phyloP scores from a whole-genome alignment of 768 basidiomycete species.

The Krasilnikovozyma curviuscula region DNA sequence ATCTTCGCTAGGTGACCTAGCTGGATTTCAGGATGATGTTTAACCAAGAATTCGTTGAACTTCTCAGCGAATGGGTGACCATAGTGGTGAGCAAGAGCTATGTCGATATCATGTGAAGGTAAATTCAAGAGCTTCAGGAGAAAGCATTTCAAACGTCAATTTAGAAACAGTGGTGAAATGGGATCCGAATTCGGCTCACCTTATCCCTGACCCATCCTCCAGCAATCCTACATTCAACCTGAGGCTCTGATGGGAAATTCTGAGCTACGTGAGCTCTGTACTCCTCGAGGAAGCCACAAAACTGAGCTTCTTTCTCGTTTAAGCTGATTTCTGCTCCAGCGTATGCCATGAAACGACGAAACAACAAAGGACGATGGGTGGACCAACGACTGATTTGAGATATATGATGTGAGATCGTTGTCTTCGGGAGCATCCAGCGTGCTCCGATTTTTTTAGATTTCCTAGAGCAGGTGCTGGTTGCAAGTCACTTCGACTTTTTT shows the following conservation, averaged over 20 bases:
- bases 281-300: conserved; percentile 63
- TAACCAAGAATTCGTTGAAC: conserved; percentile 44
- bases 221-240: conserved; percentile 58
- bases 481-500: too few species aligned
- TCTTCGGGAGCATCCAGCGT: too few species aligned
- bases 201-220: conserved; percentile 99
- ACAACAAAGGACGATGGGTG: too few species aligned
- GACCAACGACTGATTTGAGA: too few species aligned
- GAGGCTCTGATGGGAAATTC: conserved; percentile 36
- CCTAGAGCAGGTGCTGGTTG: too few species aligned
- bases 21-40: conserved; percentile 17
- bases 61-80: conserved; percentile 70
- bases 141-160: background rate
- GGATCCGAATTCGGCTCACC: conserved; percentile 32
- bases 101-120: conserved; percentile 77
- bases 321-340: too few species aligned
- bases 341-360: too few species aligned
- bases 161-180: background rate
- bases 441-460: too few species aligned
- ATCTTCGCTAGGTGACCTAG: conserved; percentile 48
- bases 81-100: conserved; percentile 75
- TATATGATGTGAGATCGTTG: too few species aligned
- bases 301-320: conserved; percentile 44
- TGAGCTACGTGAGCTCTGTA: conserved; percentile 41
- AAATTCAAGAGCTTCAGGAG: conserved; percentile 44